Conservation (phyloP, 352 stramenopile species). For the Thalassiosira ordinaria region DNA sequence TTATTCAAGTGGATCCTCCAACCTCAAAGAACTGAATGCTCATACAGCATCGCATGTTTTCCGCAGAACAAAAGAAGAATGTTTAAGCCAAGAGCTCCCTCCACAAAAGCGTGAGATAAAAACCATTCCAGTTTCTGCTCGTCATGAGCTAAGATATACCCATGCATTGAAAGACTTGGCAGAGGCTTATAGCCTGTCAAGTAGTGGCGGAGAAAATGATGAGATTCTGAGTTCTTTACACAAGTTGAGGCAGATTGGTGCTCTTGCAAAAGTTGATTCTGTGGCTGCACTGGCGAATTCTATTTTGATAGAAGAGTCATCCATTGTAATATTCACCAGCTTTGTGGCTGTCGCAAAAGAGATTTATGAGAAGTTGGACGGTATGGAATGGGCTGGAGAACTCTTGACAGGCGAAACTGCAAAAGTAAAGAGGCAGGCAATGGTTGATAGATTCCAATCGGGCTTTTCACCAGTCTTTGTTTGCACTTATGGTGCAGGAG, state of each 20-base stretch:
- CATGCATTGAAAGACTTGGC: conserved; percentile 69
- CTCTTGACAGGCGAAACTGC: conserved; percentile 75
- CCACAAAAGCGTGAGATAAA: conserved; percentile 65
- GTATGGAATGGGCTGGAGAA: conserved; percentile 61
- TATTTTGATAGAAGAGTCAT: conserved; percentile 42
- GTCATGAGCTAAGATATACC: conserved; percentile 62
- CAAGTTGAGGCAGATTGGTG: conserved; percentile 60
- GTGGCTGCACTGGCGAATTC: conserved; percentile 65
- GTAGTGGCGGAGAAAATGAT: conserved; percentile 34
- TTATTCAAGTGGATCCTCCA: conserved; percentile 75
- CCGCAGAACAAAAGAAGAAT: conserved; percentile 83
- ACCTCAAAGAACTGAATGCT: conserved; percentile 72
- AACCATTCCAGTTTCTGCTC: conserved; percentile 67
- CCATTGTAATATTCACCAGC: conserved; percentile 76
- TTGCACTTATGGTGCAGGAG: conserved; percentile 73
- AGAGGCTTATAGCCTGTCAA: conserved; percentile 26
- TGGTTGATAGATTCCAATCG: conserved; percentile 80
- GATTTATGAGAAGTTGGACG: conserved; percentile 66
- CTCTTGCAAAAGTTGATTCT: conserved; percentile 71
- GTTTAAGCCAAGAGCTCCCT: conserved; percentile 68
- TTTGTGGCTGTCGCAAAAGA: conserved; percentile 75
- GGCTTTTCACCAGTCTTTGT: conserved; percentile 77
- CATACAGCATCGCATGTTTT: conserved; percentile 75
- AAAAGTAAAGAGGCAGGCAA: conserved; percentile 65
- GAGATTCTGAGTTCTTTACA: conserved; percentile 69